Evolutionary conservation across 306 rosid species (phyloP).

Genomic region (Astragalus membranaceus): DNA sequence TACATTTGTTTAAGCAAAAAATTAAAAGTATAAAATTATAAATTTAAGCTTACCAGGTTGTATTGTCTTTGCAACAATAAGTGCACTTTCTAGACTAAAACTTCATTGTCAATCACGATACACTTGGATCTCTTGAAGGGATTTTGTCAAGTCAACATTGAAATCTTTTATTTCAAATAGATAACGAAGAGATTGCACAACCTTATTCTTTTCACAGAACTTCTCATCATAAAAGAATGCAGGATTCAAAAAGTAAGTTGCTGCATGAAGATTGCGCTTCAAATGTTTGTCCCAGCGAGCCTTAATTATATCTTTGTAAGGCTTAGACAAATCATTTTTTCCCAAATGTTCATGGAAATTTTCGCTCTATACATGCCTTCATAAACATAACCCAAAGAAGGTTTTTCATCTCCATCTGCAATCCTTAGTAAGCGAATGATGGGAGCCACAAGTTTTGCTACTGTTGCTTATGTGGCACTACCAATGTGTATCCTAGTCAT

Average conservation of each 20-base stretch:
- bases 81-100: background rate
- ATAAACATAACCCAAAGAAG: too few species aligned
- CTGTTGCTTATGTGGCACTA: too few species aligned
- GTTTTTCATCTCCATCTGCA: too few species aligned
- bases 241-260: background rate
- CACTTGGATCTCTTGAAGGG: background rate
- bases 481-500: too few species aligned
- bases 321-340: too few species aligned
- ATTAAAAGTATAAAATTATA: background rate
- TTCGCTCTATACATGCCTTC: too few species aligned
- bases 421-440: too few species aligned
- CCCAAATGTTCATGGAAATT: too few species aligned
- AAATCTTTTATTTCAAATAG: background rate
- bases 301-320: too few species aligned
- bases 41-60: background rate
- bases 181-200: background rate
- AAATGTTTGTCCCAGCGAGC: too few species aligned
- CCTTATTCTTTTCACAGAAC: background rate
- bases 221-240: background rate
- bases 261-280: background rate
- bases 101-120: background rate
- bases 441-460: too few species aligned
- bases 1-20: background rate
- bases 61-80: background rate
- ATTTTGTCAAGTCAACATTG: background rate